A percentile compares a stretch with the other conserved stretches of the same genome.
Evolutionary conservation across 495 filamentous ascomycete genomes (phyloP).

Genomic region (Penicillium macrosclerotiorum): DNA sequence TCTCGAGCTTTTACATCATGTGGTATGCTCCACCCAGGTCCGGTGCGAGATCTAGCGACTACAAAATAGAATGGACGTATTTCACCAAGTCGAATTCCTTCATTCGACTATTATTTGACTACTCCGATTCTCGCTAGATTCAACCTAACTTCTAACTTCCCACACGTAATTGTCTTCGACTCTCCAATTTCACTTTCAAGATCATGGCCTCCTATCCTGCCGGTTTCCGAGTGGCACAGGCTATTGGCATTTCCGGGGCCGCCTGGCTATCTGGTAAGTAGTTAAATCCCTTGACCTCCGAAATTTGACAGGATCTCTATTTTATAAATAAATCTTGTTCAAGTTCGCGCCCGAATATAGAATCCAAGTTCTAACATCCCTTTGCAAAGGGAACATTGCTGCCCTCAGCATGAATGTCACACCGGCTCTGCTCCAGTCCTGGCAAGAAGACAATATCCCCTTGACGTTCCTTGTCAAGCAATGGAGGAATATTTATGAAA

Average conservation of each 20-base stretch:
- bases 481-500: conserved; percentile 31
- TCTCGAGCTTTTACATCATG: no score
- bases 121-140: no score
- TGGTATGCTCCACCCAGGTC: no score
- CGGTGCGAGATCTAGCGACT: no score
- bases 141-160: no score
- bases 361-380: no score
- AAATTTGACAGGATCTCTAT: no score
- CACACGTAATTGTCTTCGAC: neutral
- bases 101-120: no score
- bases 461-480: conserved; percentile 21
- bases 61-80: no score
- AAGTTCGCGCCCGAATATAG: neutral
- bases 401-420: conserved; percentile 28
- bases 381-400: conserved; percentile 40
- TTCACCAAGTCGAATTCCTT: no score
- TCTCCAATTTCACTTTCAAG: neutral
- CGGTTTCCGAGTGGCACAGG: conserved; percentile 31
- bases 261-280: conserved; percentile 32
- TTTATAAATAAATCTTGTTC: no score
- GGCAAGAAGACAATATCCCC: conserved; percentile 28
- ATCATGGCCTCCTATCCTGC: conserved; percentile 21
- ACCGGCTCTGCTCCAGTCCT: conserved; percentile 31
- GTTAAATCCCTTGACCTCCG: neutral
- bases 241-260: conserved; percentile 29